Evolutionary conservation across 202 grass and related monocot genomes (phyloP).

Genomic region (Elaeis oleifera): DNA sequence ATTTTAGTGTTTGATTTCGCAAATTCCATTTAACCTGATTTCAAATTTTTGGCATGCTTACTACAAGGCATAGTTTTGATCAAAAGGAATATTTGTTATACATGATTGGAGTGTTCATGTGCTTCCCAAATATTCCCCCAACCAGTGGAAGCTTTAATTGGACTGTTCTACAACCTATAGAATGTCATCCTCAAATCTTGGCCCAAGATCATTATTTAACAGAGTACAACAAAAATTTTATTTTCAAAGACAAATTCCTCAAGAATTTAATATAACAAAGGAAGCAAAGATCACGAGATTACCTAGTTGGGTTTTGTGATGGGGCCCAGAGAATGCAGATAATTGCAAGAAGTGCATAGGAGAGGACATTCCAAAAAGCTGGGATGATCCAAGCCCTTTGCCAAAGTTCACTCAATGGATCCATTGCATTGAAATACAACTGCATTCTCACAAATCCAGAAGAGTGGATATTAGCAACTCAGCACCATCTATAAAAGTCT

Average conservation of each 20-base stretch:
- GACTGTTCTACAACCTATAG: too few species aligned
- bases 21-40: too few species aligned
- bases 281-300: not conserved
- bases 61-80: too few species aligned
- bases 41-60: too few species aligned
- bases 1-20: too few species aligned
- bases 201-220: too few species aligned
- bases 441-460: conserved; percentile 33
- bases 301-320: conserved; percentile 80
- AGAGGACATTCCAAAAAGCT: conserved; percentile 91
- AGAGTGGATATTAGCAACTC: not conserved
- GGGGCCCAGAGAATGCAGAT: conserved; percentile 92
- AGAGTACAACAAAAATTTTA: not conserved
- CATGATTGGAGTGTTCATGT: too few species aligned
- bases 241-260: not conserved
- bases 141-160: too few species aligned
- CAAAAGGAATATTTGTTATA: too few species aligned
- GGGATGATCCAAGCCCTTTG: conserved; percentile 96
- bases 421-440: conserved; percentile 97
- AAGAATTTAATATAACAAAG: not conserved
- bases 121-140: too few species aligned
- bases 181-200: too few species aligned
- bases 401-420: conserved; percentile 97
- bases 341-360: conserved; percentile 63
- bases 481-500: too few species aligned